Evolutionary conservation across 805 yeast species (phyloP).

Genomic region (Wickerhamiella musiphila): DNA sequence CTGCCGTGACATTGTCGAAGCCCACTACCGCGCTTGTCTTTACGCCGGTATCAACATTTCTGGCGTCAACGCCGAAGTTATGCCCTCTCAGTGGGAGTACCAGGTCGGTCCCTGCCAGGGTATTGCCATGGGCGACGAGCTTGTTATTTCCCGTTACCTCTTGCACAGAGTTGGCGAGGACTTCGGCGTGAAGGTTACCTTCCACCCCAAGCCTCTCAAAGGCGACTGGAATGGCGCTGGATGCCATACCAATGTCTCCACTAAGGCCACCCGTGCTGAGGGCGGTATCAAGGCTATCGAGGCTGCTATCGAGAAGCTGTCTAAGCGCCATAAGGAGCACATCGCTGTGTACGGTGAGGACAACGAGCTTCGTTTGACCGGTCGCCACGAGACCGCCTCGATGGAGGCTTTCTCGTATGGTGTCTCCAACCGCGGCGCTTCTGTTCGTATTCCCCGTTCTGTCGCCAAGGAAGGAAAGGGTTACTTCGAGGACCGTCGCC

Average conservation of each 20-base stretch:
- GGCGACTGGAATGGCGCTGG: constrained; percentile 99
- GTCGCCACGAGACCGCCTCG: constrained; percentile 96
- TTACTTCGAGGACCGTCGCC: constrained; percentile 99
- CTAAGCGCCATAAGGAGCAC: constrained; percentile 94
- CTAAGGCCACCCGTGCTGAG: constrained; percentile 73
- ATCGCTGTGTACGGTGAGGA: constrained; percentile 89
- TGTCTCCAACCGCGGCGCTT: constrained; percentile 99
- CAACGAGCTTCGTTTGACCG: constrained; percentile 89
- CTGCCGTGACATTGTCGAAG: constrained; percentile 96
- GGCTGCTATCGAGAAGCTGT: constrained; percentile 78
- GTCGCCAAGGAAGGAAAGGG: constrained; percentile 97
- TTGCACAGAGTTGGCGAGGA: constrained; percentile 94
- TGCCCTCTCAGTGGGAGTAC: constrained; percentile 99
- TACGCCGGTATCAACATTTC: constrained; percentile 80
- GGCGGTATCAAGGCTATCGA: constrained; percentile 96
- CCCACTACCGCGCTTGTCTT: constrained; percentile 96
- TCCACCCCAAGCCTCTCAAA: constrained; percentile 97
- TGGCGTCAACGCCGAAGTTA: constrained; percentile 98
- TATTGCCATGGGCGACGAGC: constrained; percentile 90
- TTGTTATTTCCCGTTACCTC: constrained; percentile 90
- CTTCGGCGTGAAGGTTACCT: constrained; percentile 93
- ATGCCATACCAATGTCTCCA: constrained; percentile 97
- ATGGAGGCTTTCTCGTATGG: constrained; percentile 83
- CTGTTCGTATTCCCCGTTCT: constrained; percentile 96
- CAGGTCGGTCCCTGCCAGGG: constrained; percentile 98